A percentile compares a stretch with the other conserved stretches of the same genome.
Evolutionary conservation across 768 basidiomycete genomes (phyloP).

Genomic region (Auricularia sp.): DNA sequence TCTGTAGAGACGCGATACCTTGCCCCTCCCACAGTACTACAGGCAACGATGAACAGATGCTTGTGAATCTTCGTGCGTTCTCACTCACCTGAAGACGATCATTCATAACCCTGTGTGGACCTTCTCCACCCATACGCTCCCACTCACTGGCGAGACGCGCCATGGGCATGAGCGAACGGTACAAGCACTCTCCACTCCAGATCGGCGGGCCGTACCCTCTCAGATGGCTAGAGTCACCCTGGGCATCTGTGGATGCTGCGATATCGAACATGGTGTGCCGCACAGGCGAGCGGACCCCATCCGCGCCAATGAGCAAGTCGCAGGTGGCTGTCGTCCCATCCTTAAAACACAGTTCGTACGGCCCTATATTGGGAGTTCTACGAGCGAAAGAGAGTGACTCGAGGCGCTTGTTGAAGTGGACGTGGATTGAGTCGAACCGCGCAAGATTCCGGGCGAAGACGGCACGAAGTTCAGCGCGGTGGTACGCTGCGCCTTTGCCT

Average conservation of each 20-base stretch:
- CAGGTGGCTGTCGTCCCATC: conserved; percentile 51
- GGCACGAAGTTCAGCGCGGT: neutral
- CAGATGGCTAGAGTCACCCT: neutral
- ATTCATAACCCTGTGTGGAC: neutral
- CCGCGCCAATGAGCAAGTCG: conserved; percentile 62
- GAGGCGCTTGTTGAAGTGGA: conserved; percentile 62
- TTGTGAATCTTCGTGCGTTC: too few species aligned
- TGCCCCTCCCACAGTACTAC: neutral
- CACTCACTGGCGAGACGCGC: neutral
- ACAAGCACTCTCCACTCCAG: neutral
- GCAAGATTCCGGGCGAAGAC: neutral
- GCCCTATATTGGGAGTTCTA: conserved; percentile 26
- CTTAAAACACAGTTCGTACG: conserved; percentile 39
- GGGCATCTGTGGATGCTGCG: neutral
- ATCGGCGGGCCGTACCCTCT: neutral
- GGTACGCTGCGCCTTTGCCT: neutral
- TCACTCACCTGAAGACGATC: neutral
- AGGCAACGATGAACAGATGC: too few species aligned
- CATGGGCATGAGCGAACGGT: neutral
- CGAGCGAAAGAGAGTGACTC: conserved; percentile 12
- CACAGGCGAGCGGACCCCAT: conserved; percentile 50
- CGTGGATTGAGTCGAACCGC: neutral
- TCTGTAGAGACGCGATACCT: neutral
- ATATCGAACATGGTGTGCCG: conserved; percentile 22
- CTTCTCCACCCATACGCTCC: neutral